Evolutionary conservation across 2,329 filamentous ascomycete genomes (phyloP).

Genomic region (Ceratocystis colombiana): DNA sequence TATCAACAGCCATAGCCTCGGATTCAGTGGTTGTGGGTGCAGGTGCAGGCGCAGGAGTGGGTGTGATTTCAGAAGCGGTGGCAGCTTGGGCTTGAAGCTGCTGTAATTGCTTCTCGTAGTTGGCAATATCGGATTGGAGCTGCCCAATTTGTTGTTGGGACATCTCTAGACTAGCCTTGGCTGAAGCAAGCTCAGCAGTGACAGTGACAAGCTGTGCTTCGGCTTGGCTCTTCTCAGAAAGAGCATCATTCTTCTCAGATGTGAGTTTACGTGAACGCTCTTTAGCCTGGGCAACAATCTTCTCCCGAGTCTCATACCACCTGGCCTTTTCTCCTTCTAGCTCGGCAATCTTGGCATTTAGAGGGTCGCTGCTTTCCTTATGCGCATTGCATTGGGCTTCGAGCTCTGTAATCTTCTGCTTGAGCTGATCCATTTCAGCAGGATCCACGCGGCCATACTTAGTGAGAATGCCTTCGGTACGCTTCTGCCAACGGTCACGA

Average conservation of each 20-base stretch:
- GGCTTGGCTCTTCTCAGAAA: constrained; percentile 44
- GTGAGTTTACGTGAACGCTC: constrained; percentile 47
- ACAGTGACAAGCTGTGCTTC: constrained; percentile 42
- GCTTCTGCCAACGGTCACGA: constrained; percentile 89
- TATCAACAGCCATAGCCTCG: constrained; percentile 30
- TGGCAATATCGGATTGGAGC: constrained; percentile 38
- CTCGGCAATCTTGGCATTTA: constrained; percentile 46
- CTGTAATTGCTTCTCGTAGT: constrained; percentile 38
- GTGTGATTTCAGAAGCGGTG: not conserved
- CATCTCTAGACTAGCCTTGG: constrained; percentile 34
- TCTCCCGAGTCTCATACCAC: constrained; percentile 45
- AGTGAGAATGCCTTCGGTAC: constrained; percentile 86
- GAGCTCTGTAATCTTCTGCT: constrained; percentile 59
- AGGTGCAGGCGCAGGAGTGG: constrained; percentile 28
- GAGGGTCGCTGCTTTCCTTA: constrained; percentile 40
- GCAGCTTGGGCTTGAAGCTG: constrained; percentile 29
- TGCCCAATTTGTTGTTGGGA: constrained; percentile 32
- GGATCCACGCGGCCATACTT: constrained; percentile 95
- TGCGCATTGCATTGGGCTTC: constrained; percentile 54
- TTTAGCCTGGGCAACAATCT: constrained; percentile 54
- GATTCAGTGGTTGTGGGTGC: constrained; percentile 30
- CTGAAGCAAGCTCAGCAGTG: constrained; percentile 46
- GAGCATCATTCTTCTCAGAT: constrained; percentile 44
- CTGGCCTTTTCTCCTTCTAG: constrained; percentile 46
- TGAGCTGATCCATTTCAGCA: constrained; percentile 80